Evolutionary conservation across 768 basidiomycete species (phyloP).

Genomic region (Trametes cubensis): DNA sequence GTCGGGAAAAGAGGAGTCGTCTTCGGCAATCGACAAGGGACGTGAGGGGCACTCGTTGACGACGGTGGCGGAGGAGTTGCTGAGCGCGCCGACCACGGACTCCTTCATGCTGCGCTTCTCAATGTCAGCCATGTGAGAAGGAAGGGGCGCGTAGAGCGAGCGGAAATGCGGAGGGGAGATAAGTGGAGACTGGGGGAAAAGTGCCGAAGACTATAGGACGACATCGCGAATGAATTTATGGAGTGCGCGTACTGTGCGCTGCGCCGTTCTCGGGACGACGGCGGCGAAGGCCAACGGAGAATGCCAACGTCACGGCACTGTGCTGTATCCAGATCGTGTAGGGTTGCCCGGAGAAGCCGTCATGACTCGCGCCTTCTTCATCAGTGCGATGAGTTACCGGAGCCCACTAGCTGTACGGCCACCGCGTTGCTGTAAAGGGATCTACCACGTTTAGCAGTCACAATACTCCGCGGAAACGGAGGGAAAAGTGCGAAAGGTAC

Average conservation of each 20-base stretch:
- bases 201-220: neutral
- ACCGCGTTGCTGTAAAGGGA: neutral
- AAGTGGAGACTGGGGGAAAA: neutral
- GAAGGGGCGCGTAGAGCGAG: neutral
- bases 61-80: conserved; percentile 16
- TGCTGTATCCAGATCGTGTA: conserved; percentile 3
- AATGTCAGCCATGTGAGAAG: conserved; percentile 4
- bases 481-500: conserved; percentile 14
- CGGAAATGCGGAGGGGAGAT: neutral
- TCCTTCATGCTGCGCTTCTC: conserved; percentile 18
- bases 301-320: conserved; percentile 15
- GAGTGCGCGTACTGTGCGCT: conserved; percentile 21
- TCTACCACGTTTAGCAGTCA: neutral
- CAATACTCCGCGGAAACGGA: conserved; percentile 12
- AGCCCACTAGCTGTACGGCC: neutral
- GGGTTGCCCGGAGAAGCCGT: conserved; percentile 13
- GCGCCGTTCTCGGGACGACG: conserved; percentile 17
- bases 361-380: conserved; percentile 11
- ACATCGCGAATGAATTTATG: conserved; percentile 16
- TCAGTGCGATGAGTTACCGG: conserved; percentile 20
- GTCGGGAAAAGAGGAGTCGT: conserved; percentile 25
- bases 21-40: neutral
- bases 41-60: conserved; percentile 15
- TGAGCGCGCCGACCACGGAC: conserved; percentile 5
- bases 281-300: conserved; percentile 6